A percentile compares a stretch with the other conserved stretches of the same genome.
Evolutionary conservation across 1,284 basidiomycete species (phyloP).

Genomic region (Leccinum pallidistipes): DNA sequence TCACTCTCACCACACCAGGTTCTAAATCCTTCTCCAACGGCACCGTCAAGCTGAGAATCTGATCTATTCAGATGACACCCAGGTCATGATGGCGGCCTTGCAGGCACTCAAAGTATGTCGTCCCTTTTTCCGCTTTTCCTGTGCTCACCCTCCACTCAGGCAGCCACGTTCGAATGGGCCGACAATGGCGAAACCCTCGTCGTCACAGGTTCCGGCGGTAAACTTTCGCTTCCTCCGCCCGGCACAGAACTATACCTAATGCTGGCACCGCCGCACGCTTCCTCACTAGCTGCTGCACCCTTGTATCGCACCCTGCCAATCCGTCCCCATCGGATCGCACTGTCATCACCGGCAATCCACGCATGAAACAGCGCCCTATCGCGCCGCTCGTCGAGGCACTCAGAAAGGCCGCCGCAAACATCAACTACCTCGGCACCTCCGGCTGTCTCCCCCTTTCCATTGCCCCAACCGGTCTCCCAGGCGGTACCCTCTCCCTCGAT

Average conservation of each 20-base stretch:
- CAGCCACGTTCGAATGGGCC: slow-evolving; percentile 90
- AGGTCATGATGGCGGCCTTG: slow-evolving; percentile 97
- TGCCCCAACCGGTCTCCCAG: slow-evolving; percentile 80
- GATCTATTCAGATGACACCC: slow-evolving; percentile 96
- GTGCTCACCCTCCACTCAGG: slow-evolving; percentile 44
- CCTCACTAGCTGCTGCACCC: slow-evolving; percentile 93
- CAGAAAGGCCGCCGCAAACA: slow-evolving; percentile 74
- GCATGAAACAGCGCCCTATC: slow-evolving; percentile 98
- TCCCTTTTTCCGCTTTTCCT: neutral
- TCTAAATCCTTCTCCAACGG: slow-evolving; percentile 96
- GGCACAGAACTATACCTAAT: slow-evolving; percentile 96
- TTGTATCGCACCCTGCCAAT: slow-evolving; percentile 58
- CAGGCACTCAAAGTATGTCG: slow-evolving; percentile 76
- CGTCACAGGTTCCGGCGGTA: slow-evolving; percentile 85
- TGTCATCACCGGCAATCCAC: slow-evolving; percentile 93
- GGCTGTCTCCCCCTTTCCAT: slow-evolving; percentile 93
- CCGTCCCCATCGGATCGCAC: slow-evolving; percentile 49
- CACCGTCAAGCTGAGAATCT: slow-evolving; percentile 87
- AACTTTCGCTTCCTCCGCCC: slow-evolving; percentile 72
- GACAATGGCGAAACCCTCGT: slow-evolving; percentile 93
- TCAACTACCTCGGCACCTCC: slow-evolving; percentile 77
- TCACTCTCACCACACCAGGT: slow-evolving; percentile 91
- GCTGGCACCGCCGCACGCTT: slow-evolving; percentile 98
- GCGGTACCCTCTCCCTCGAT: slow-evolving; percentile 84
- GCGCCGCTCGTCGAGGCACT: slow-evolving; percentile 96